Conservation (phyloP, 2,329 filamentous ascomycete species). For the Hansfordia pulvinata region DNA sequence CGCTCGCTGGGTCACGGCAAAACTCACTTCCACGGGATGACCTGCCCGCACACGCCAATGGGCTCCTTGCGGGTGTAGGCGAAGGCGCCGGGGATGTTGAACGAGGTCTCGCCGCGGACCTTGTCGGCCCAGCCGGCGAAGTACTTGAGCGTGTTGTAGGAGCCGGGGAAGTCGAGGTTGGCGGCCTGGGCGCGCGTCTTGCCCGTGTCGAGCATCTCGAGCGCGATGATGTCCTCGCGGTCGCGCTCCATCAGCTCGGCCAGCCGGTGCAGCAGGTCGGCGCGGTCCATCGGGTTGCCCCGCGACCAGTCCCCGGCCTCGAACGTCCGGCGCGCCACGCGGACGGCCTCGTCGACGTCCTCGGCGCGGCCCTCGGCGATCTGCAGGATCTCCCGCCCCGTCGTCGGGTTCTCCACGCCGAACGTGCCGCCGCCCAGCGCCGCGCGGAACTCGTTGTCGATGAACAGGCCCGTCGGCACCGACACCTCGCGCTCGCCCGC, state of each 20-base stretch:
- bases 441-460: slow-evolving; percentile 1
- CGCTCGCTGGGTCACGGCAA: too few species aligned
- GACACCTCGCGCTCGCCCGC: too few species aligned
- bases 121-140: slow-evolving; percentile 8
- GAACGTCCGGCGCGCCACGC: slow-evolving; percentile 47
- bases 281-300: slow-evolving; percentile 41
- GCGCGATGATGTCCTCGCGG: slow-evolving; percentile 17
- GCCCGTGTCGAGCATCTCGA: slow-evolving; percentile 57
- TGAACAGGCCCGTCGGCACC: slow-evolving; percentile 1
- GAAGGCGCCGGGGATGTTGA: slow-evolving; percentile 8
- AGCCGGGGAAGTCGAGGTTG: too few species aligned
- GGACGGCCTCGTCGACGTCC: slow-evolving; percentile 53
- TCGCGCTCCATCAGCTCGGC: slow-evolving; percentile 49
- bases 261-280: slow-evolving; percentile 48
- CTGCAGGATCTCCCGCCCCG: background rate
- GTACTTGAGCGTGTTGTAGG: too few species aligned
- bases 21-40: slow-evolving; percentile 3
- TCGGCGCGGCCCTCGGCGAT: slow-evolving; percentile 23
- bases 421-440: background rate
- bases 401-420: background rate
- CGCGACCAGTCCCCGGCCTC: slow-evolving; percentile 51
- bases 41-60: slow-evolving; percentile 6
- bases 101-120: slow-evolving; percentile 8
- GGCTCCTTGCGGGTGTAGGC: slow-evolving; percentile 7
- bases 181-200: too few species aligned